Evolutionary conservation across 768 basidiomycete species (phyloP), one percentile per base, ranked within the genome.

Genomic region (Galerina marginata): DNA sequence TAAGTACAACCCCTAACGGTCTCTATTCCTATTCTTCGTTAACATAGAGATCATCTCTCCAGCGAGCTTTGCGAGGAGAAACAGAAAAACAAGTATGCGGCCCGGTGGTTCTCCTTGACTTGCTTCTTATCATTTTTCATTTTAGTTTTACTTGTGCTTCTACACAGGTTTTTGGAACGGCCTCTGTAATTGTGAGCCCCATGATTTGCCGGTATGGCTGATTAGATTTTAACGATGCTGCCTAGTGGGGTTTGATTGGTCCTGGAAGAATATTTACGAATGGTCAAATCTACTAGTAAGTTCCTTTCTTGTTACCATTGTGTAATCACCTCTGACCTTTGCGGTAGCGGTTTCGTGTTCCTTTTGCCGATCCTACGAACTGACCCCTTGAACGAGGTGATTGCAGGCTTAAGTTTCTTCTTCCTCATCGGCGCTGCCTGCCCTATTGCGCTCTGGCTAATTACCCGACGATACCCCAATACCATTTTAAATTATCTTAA

Each of bases 341-440:
- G 43, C 50, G 44, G 39, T 57, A 73, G 72, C 58, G 69, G 72
- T 67, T 67, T 52, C 44, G 66, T 59, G 36, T 42, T 33, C n/a
- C 25, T 58, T 23, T 58, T 65, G 16, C 20, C 16, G n/a, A 9
- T 26, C 38, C 43, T 23, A 14, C 14, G 33, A 45, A 16, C 50
- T 49, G 29, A 16, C 11, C 39, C 49, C 23, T 39, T 50, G 10
- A 60, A 54, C 36, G 38, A 47, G 38, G 3, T 39, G 37, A 47
- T 50, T 33, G 16, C 23, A 84, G 87, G 81, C 4, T 74, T 93
- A 20, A 70, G 84, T 15, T 86, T 85, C 59, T 92, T 92, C 75
- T 93, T 94, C 78, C 73, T 91, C 51, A 77, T 89, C 44, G 92
- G 93, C 29, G 86, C 89, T 7, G 65, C 85, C 12, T 83, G 86